phyloP scores from a whole-genome alignment of 345 rosid genomes.

The Rubroshorea leprosula region DNA sequence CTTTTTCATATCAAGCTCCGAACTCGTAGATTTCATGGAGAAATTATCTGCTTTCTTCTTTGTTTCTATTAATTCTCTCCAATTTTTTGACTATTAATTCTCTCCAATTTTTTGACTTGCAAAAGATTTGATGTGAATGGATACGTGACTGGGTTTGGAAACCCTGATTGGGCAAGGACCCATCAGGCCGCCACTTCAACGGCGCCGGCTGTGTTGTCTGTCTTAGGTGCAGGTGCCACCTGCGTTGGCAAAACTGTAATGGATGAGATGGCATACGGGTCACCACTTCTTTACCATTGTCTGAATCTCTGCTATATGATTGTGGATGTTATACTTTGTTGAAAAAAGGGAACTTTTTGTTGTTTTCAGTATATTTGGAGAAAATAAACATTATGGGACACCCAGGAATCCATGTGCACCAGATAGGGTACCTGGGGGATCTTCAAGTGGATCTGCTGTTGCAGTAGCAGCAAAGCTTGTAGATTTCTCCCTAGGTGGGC shows the following conservation, averaged over 20 bases:
- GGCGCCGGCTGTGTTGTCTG: constrained; percentile 59
- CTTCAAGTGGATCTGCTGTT: constrained; percentile 98
- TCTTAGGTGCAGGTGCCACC: constrained; percentile 66
- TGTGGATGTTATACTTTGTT: neutral
- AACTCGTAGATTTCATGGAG: no score
- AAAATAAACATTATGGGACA: constrained; percentile 80
- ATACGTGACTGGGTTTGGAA: constrained; percentile 77
- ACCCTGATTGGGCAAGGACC: constrained; percentile 90
- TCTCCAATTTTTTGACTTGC: neutral
- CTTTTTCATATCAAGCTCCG: neutral
- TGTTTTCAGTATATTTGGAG: constrained; percentile 62
- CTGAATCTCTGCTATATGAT: neutral
- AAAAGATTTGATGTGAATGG: constrained; percentile 81
- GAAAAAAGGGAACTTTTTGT: neutral
- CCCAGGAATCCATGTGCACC: constrained; percentile 78
- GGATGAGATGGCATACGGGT: constrained; percentile 99
- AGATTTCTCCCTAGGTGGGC: constrained; percentile 79
- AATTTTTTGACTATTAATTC: neutral
- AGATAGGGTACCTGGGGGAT: constrained; percentile 82
- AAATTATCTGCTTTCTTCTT: constrained; percentile 10
- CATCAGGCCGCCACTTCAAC: constrained; percentile 64
- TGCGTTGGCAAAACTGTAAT: constrained; percentile 64
- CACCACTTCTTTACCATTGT: neutral
- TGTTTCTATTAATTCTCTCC: no score
- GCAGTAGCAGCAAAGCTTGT: constrained; percentile 77